phyloP scores from a whole-genome alignment of 2,329 filamentous ascomycete species.

The Fusarium nelsonii region DNA sequence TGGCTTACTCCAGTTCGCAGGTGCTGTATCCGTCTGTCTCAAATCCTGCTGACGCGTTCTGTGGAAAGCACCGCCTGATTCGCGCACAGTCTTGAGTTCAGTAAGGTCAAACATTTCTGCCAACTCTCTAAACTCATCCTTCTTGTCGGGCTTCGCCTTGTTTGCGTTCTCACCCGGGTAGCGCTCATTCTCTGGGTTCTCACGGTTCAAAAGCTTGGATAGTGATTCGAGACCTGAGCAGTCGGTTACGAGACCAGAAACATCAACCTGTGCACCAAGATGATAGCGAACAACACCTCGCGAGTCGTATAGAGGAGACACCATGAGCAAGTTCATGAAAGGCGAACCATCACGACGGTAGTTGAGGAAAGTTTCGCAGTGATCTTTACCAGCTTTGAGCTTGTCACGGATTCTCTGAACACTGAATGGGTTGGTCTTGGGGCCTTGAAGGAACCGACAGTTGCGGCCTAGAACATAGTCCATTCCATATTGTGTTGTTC shows the following conservation, averaged over 20 bases:
- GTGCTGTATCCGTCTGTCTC: slow-evolving; percentile 56
- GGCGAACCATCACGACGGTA: slow-evolving; percentile 82
- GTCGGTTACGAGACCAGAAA: slow-evolving; percentile 76
- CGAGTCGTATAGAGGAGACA: slow-evolving; percentile 77
- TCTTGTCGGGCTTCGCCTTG: slow-evolving; percentile 15
- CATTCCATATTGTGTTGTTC: slow-evolving; percentile 80
- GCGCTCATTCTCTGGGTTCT: slow-evolving; percentile 49
- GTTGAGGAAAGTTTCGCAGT: slow-evolving; percentile 80
- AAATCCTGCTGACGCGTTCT: slow-evolving; percentile 49
- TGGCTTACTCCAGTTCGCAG: slow-evolving; percentile 56
- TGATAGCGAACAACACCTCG: slow-evolving; percentile 74
- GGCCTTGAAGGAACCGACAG: slow-evolving; percentile 82
- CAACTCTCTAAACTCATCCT: slow-evolving; percentile 74
- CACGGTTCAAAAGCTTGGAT: slow-evolving; percentile 56
- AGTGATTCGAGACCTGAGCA: slow-evolving; percentile 74
- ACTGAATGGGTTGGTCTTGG: slow-evolving; percentile 74
- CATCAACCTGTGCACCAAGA: slow-evolving; percentile 78
- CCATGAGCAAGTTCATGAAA: slow-evolving; percentile 82
- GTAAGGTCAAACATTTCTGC: slow-evolving; percentile 76
- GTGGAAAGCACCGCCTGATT: slow-evolving; percentile 74
- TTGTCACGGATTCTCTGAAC: slow-evolving; percentile 72
- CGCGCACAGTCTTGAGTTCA: slow-evolving; percentile 74
- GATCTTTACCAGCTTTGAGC: slow-evolving; percentile 72
- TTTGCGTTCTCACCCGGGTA: slow-evolving; percentile 29
- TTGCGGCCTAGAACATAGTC: slow-evolving; percentile 80